These are phyloP conservation scores for Cymbopogon citratus DNA, from an alignment of 176 grass and related monocot species.

Conservation along the genomic window DNA sequence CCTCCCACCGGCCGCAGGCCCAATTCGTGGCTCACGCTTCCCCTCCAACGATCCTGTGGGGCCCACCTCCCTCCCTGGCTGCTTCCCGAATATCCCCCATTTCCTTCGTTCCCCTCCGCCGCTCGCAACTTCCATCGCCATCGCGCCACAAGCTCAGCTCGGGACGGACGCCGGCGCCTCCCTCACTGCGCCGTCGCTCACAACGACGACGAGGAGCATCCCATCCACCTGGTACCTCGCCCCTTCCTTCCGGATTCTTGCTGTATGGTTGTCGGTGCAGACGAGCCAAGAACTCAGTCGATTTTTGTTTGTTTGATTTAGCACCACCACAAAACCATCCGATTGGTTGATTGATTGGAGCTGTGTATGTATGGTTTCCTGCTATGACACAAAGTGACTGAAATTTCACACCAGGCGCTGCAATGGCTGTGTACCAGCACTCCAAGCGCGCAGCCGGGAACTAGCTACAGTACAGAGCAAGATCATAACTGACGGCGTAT, in stretches of 20 bases:
- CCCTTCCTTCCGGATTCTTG: not conserved
- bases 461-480: not conserved
- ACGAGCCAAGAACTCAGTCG: not conserved
- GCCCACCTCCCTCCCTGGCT: not conserved
- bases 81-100: not conserved
- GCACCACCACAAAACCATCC: not conserved
- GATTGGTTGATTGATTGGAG: not conserved
- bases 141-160: not conserved
- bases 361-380: not conserved
- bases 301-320: not conserved
- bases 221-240: not conserved
- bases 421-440: not conserved
- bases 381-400: not conserved
- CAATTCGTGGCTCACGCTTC: conserved; percentile 25
- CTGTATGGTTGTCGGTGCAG: not conserved
- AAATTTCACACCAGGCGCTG: not conserved
- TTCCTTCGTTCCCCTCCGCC: not conserved
- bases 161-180: not conserved
- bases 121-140: not conserved
- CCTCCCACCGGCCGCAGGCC: not conserved
- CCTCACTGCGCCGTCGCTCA: not conserved
- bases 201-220: not conserved
- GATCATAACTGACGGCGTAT: not conserved
- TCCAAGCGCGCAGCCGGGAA: not conserved
- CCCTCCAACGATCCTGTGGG: not conserved